Evolutionary conservation across 345 rosid genomes (phyloP), one percentile per base, ranked within the genome.

Genomic region (Pistacia vera): DNA sequence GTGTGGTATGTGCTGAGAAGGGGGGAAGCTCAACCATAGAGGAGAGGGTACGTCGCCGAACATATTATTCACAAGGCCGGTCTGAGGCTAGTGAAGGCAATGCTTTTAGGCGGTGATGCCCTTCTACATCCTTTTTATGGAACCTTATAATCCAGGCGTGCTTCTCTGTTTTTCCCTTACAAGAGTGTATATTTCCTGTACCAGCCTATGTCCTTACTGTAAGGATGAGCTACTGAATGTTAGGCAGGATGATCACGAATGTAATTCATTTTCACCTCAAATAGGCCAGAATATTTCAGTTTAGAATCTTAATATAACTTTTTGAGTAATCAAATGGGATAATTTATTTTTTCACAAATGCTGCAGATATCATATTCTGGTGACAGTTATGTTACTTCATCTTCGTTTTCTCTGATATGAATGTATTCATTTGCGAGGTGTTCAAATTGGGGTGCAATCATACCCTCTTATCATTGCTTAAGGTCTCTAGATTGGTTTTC

Each of bases 1-100:
- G 92, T 41, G 90, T 96, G 3, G 3, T 96, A 91, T 49, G 99
- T 68, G 79, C 95, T 11, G 99, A 92, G 84, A 91, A 84, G 83
- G 97, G 95, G 0, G 99, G 99, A 64, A 93, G 95, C 85, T 82
- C 93, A 28, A 91, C 97, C 3, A 91, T 93, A 10, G 98, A 91
- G 81, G 97, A 91, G 82, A 96, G 98, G 11, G 98, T 96, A 6
- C 95, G 98, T 25, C 97, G 99, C 8, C 78, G 97, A 76, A 81
- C 93, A 12, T 84, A 90, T 77, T 93, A 91, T 78, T 92, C 87
- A 4, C 99, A 94, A 75, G 92, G 93, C 4, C 88, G 92, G 79
- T 76, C 81, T 59, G 93, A 82, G 81, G 88, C 81, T 18, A 74
- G 81, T 25, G 90, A 90, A 85, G 89, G 97, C 82, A 92, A 91